Conservation (phyloP, 805 yeast species). For the Zygotorulaspora chibaensis region DNA sequence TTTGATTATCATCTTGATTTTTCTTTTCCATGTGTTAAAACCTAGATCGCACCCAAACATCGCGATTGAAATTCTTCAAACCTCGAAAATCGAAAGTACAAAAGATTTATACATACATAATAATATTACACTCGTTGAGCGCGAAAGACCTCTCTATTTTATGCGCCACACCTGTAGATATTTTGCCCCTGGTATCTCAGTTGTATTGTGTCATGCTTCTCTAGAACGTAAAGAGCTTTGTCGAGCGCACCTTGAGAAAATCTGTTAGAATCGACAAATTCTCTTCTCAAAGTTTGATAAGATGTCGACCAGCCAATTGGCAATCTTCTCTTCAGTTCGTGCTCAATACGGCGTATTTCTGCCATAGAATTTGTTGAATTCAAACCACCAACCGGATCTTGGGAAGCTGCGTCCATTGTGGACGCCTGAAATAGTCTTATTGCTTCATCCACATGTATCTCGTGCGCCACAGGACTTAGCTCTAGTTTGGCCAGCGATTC, state of each 20-base stretch:
- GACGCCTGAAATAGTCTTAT: conserved; percentile 92
- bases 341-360: conserved; percentile 76
- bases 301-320: conserved; percentile 97
- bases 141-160: conserved; percentile 1
- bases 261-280: conserved; percentile 65
- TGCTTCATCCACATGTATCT: conserved; percentile 92
- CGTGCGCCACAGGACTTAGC: conserved; percentile 77
- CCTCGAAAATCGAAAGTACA: not conserved
- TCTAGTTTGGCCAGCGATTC: conserved; percentile 89
- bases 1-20: not conserved
- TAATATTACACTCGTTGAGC: conserved; percentile 1
- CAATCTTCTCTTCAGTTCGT: conserved; percentile 79
- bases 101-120: not conserved
- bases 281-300: conserved; percentile 74
- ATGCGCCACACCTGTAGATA: conserved; percentile 71
- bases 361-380: conserved; percentile 51
- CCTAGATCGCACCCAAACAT: no score
- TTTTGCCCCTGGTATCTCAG: conserved; percentile 83
- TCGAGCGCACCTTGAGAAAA: conserved; percentile 72
- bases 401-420: conserved; percentile 87
- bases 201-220: conserved; percentile 81
- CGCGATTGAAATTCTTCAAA: not conserved
- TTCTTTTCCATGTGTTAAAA: no score
- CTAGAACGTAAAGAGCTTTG: conserved; percentile 74
- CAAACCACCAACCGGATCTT: conserved; percentile 46